These are phyloP conservation scores for Candida labiduridarum DNA, from an alignment of 1,139 yeast genomes.

Conservation along the genomic window DNA sequence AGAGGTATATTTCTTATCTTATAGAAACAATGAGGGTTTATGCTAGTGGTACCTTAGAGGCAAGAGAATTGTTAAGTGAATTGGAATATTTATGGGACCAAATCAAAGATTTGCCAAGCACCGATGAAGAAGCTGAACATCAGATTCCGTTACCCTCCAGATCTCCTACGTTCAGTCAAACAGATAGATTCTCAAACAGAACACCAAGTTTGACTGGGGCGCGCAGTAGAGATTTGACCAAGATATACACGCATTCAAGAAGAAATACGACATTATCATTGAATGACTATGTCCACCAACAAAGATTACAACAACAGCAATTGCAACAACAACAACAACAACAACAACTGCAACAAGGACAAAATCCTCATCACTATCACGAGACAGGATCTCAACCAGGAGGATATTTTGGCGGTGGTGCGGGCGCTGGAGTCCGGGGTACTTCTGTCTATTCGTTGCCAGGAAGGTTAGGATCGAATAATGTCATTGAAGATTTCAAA, in stretches of 20 bases:
- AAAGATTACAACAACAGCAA: conserved; percentile 27
- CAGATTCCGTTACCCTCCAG: conserved; percentile 34
- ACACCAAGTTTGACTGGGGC: conserved; percentile 34
- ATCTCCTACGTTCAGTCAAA: conserved; percentile 42
- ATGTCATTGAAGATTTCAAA: conserved; percentile 38
- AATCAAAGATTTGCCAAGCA: conserved; percentile 54
- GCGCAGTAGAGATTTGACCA: conserved; percentile 38
- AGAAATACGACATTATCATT: conserved; percentile 41
- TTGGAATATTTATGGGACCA: conserved; percentile 77
- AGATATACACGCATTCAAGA: conserved; percentile 49
- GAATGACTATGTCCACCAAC: conserved; percentile 42
- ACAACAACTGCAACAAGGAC: conserved; percentile 12
- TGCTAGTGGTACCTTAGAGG: conserved; percentile 69
- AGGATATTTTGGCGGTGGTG: conserved; percentile 10
- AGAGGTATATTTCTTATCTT: conserved; percentile 64
- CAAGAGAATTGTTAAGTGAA: conserved; percentile 65
- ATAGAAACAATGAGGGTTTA: conserved; percentile 74
- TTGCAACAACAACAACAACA: conserved; percentile 10
- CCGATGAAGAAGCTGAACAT: conserved; percentile 27
- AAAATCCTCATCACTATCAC: conserved; percentile 6
- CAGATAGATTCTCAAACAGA: conserved; percentile 36
- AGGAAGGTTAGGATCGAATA: conserved; percentile 9
- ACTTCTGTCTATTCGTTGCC: conserved; percentile 32
- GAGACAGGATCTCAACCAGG: conserved; percentile 14
- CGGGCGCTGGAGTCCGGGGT: conserved; percentile 16